Evolutionary conservation across 495 filamentous ascomycete species (phyloP).

Genomic region (Peziza echinospora): DNA sequence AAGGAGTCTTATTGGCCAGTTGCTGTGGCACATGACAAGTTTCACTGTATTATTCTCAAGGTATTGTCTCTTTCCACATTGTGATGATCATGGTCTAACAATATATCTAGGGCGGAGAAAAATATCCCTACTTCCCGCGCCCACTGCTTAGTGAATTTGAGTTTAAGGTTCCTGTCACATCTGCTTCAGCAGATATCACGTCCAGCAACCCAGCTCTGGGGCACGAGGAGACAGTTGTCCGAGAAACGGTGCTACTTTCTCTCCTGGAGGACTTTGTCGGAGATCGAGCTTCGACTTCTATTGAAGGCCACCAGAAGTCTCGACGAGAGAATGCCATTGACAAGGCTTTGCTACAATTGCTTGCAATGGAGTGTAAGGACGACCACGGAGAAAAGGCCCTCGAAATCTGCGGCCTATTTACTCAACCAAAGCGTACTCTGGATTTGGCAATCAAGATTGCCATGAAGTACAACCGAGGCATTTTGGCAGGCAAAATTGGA

Average conservation of each 20-base stretch:
- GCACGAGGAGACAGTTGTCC: conserved; percentile 61
- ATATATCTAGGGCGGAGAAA: conserved; percentile 60
- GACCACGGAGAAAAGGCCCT: conserved; percentile 84
- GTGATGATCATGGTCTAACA: too few species aligned
- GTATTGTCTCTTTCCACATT: too few species aligned
- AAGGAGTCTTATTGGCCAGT: conserved; percentile 84
- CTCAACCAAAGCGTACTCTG: conserved; percentile 6
- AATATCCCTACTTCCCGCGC: conserved; percentile 84
- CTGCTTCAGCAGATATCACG: conserved; percentile 10
- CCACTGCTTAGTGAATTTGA: conserved; percentile 85
- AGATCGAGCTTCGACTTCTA: conserved; percentile 31
- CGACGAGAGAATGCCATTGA: conserved; percentile 60
- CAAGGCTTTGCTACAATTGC: conserved; percentile 68
- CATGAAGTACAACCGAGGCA: conserved; percentile 12
- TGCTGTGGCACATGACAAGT: conserved; percentile 73
- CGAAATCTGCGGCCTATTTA: conserved; percentile 33
- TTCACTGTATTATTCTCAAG: conserved; percentile 98
- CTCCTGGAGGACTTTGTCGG: conserved; percentile 52
- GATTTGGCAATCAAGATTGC: conserved; percentile 19
- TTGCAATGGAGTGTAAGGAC: conserved; percentile 79
- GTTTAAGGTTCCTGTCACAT: conserved; percentile 61
- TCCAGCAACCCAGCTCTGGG: conserved; percentile 11
- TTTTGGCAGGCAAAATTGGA: conserved; percentile 18
- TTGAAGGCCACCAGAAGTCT: conserved; percentile 45
- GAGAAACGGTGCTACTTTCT: conserved; percentile 43